Percentiles rank a stretch among this genome's conserved stretches.
phyloP scores from a whole-genome alignment of 2,329 filamentous ascomycete species.

The Arthrinium phaeospermum region DNA sequence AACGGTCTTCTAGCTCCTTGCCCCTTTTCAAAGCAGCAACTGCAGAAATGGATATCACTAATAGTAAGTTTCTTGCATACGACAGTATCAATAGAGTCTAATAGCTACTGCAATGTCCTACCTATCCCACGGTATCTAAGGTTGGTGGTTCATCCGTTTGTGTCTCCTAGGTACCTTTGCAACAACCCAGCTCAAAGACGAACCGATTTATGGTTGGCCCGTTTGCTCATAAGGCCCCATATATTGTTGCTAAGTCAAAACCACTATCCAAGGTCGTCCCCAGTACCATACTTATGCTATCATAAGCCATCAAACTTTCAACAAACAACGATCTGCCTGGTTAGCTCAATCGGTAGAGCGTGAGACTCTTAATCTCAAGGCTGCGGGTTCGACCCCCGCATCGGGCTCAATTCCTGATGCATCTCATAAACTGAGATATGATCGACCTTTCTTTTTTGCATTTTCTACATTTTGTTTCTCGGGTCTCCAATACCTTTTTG shows the following conservation, averaged over 20 bases:
- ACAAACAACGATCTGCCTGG: constrained; percentile 43
- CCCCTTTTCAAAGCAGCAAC: background rate
- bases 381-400: constrained; percentile 47
- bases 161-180: background rate
- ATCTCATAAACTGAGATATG: background rate
- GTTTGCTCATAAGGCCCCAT: background rate
- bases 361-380: constrained; percentile 64
- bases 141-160: background rate
- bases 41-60: background rate
- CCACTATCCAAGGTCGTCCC: background rate
- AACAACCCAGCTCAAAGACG: background rate
- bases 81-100: background rate
- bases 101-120: background rate
- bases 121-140: background rate
- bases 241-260: background rate
- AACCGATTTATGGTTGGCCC: background rate
- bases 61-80: background rate
- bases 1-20: background rate
- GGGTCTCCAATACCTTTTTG: background rate
- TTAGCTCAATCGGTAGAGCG: constrained; percentile 75
- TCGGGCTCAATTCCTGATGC: constrained; percentile 43
- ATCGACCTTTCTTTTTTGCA: background rate
- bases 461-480: background rate
- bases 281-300: background rate
- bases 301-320: background rate